These are phyloP conservation scores for Podosphaera fusca DNA, from an alignment of 2,329 filamentous ascomycete genomes.

Conservation along the genomic window DNA sequence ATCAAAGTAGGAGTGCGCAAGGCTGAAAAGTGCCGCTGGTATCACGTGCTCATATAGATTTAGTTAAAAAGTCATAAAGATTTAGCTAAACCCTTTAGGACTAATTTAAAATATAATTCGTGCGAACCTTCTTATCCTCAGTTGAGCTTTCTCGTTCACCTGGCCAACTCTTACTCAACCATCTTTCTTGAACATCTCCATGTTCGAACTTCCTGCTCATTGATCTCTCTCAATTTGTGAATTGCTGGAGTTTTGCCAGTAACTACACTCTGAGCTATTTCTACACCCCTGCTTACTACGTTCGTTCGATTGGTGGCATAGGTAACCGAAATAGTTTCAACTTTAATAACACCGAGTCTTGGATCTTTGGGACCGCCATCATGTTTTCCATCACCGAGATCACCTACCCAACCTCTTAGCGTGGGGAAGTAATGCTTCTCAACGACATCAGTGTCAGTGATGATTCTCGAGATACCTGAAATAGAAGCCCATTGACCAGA, in stretches of 20 bases:
- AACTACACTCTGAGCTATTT: slow-evolving; percentile 53
- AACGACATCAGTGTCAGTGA: slow-evolving; percentile 44
- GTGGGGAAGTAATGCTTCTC: slow-evolving; percentile 51
- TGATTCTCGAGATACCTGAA: slow-evolving; percentile 46
- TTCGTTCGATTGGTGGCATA: slow-evolving; percentile 45
- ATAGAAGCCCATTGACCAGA: slow-evolving; percentile 72
- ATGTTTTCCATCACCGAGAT: slow-evolving; percentile 62
- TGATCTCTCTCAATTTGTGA: slow-evolving; percentile 56
- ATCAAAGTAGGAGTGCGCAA: too few species aligned
- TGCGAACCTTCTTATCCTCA: too few species aligned
- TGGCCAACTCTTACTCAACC: slow-evolving; percentile 5
- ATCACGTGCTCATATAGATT: too few species aligned
- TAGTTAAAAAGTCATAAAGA: too few species aligned
- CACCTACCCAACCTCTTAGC: slow-evolving; percentile 69
- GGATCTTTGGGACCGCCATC: slow-evolving; percentile 66
- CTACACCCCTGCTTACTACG: slow-evolving; percentile 36
- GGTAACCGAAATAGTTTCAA: slow-evolving; percentile 48
- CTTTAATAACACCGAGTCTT: slow-evolving; percentile 57
- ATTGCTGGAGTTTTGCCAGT: slow-evolving; percentile 49
- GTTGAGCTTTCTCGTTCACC: too few species aligned
- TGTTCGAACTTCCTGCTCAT: slow-evolving; percentile 37
- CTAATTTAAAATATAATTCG: too few species aligned
- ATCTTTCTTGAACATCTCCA: slow-evolving; percentile 25
- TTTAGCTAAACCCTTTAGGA: too few species aligned
- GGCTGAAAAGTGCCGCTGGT: too few species aligned